These are phyloP conservation scores for Sherardia arvensis DNA, from an alignment of 257 asterid species.

Conservation along the genomic window DNA sequence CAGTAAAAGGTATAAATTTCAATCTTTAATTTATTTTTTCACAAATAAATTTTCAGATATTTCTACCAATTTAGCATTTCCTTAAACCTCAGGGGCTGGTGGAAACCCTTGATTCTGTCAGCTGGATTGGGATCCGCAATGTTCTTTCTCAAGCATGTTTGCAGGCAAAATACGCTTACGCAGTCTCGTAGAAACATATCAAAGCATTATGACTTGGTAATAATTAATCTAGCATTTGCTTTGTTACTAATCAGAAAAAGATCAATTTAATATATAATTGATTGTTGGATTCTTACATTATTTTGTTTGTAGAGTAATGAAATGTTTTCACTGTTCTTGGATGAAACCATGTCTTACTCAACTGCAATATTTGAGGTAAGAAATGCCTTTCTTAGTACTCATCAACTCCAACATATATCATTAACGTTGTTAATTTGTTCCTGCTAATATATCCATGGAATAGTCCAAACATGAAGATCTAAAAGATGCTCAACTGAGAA, in stretches of 20 bases:
- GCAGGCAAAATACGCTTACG: slow-evolving; percentile 58
- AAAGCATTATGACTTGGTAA: slow-evolving; percentile 76
- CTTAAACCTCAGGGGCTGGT: slow-evolving; percentile 63
- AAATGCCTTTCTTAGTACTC: not conserved
- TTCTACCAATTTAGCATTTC: not conserved
- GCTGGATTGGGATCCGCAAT: slow-evolving; percentile 67
- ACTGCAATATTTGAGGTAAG: slow-evolving; percentile 75
- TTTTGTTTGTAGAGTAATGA: slow-evolving; percentile 60
- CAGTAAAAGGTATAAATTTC: slow-evolving; percentile 40
- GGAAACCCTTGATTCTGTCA: slow-evolving; percentile 70
- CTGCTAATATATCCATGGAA: not conserved
- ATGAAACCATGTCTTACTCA: slow-evolving; percentile 84
- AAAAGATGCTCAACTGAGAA: slow-evolving; percentile 67
- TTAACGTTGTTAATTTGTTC: not conserved
- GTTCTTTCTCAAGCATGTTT: slow-evolving; percentile 54
- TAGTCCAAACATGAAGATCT: slow-evolving; percentile 62
- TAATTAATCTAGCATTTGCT: too few species aligned
- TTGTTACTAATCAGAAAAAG: too few species aligned
- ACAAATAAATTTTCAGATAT: too few species aligned
- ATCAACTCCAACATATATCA: not conserved
- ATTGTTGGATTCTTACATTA: too few species aligned
- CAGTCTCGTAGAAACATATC: slow-evolving; percentile 79
- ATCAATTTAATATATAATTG: too few species aligned
- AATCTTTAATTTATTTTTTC: not conserved
- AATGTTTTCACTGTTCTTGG: slow-evolving; percentile 50